A percentile compares a stretch with the other conserved stretches of the same genome.
Evolutionary conservation across 805 yeast species (phyloP).

Genomic region (Lipomyces kockii): DNA sequence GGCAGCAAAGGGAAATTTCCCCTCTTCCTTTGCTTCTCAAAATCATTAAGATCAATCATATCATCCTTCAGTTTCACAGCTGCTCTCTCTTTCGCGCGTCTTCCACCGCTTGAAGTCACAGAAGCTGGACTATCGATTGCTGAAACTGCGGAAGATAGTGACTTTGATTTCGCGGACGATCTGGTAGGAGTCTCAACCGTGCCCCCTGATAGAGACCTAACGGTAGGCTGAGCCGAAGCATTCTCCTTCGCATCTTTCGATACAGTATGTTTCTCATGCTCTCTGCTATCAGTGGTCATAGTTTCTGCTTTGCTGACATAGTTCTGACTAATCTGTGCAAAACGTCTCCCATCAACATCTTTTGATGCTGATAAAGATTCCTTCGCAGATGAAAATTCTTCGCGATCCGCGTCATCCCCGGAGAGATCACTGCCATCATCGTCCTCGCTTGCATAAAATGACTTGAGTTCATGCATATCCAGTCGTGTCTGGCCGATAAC

Average conservation of each 20-base stretch:
- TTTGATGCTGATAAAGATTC: slow-evolving; percentile 4
- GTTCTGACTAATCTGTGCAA: slow-evolving; percentile 31
- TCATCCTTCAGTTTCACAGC: slow-evolving; percentile 66
- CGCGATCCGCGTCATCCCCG: slow-evolving; percentile 12
- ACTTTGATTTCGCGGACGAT: not conserved
- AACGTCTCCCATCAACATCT: slow-evolving; percentile 14
- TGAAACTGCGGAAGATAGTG: not conserved
- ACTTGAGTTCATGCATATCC: slow-evolving; percentile 49
- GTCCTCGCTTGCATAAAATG: slow-evolving; percentile 46
- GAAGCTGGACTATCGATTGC: slow-evolving; percentile 2
- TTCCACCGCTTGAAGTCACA: slow-evolving; percentile 29
- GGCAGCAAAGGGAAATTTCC: slow-evolving; percentile 50
- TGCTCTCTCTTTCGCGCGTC: slow-evolving; percentile 67
- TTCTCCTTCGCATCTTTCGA: slow-evolving; percentile 15
- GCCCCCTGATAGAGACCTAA: not conserved
- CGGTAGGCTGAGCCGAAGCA: not conserved
- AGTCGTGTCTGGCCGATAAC: slow-evolving; percentile 59
- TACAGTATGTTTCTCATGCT: not conserved
- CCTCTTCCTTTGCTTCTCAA: slow-evolving; percentile 58
- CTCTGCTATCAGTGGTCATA: not conserved
- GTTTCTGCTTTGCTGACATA: slow-evolving; percentile 6
- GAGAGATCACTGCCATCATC: slow-evolving; percentile 26
- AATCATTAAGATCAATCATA: slow-evolving; percentile 69
- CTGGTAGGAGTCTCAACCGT: not conserved
- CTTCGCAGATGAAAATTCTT: slow-evolving; percentile 13